Conservation (phyloP, 2,329 filamentous ascomycete genomes). For the Botrytis byssoidea region DNA sequence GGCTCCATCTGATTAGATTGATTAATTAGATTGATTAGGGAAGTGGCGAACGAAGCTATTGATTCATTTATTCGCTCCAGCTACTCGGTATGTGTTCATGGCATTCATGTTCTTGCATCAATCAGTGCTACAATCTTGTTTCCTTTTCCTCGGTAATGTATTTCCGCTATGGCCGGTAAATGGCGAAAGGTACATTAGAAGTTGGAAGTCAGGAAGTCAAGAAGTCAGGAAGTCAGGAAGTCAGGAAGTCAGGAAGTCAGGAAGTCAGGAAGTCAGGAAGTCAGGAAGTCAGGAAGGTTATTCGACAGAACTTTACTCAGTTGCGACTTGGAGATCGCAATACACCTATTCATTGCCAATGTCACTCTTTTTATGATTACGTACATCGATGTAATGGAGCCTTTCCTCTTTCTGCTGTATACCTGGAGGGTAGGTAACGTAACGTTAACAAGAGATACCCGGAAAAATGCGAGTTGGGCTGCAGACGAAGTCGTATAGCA, state of each 20-base stretch:
- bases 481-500: background rate
- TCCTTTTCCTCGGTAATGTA: background rate
- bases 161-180: background rate
- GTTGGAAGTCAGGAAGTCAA: background rate
- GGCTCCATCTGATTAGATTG: slow-evolving; percentile 10
- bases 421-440: background rate
- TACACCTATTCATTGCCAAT: background rate
- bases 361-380: background rate
- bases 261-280: background rate
- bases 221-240: too few species aligned
- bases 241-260: background rate
- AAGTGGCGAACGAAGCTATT: background rate
- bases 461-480: background rate
- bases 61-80: background rate
- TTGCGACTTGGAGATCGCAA: background rate
- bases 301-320: background rate
- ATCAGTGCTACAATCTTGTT: background rate
- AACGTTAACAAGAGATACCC: background rate
- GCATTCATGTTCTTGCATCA: background rate
- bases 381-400: background rate
- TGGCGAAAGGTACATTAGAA: background rate
- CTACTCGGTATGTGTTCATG: background rate
- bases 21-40: background rate
- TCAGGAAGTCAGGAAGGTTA: background rate
- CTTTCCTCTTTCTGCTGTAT: background rate